Evolutionary conservation across 169 alveolate species (phyloP).

Genomic region (Cryptosporidium muris): DNA sequence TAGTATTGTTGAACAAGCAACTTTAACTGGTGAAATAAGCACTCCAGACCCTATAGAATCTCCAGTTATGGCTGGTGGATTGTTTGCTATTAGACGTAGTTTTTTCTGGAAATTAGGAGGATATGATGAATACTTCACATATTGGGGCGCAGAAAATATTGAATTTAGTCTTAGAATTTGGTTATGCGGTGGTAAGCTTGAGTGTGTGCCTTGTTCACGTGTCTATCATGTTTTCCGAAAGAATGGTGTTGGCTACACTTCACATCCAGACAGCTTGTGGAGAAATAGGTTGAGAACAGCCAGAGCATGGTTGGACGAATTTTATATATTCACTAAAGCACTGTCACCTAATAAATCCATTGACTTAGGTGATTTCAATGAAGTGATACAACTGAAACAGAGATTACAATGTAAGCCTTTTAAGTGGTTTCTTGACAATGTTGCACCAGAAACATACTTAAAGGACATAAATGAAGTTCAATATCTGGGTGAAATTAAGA

Average conservation of each 20-base stretch:
- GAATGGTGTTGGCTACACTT: constrained; percentile 74
- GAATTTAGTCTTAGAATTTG: constrained; percentile 72
- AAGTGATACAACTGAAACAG: constrained; percentile 70
- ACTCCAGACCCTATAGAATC: constrained; percentile 71
- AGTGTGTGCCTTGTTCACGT: constrained; percentile 72
- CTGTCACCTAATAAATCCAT: constrained; percentile 47
- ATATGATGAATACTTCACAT: constrained; percentile 74
- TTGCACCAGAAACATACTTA: constrained; percentile 63
- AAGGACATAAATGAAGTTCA: constrained; percentile 29
- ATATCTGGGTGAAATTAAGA: constrained; percentile 58
- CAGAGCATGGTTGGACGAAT: constrained; percentile 74
- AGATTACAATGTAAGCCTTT: constrained; percentile 73
- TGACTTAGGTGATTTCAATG: constrained; percentile 38
- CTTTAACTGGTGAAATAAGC: constrained; percentile 61
- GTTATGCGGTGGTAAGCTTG: constrained; percentile 76
- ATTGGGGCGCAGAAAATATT: constrained; percentile 76
- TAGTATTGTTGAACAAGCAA: constrained; percentile 71
- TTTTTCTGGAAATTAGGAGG: constrained; percentile 74
- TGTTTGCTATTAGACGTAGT: constrained; percentile 73
- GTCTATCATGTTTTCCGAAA: constrained; percentile 74
- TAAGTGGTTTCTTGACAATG: constrained; percentile 72
- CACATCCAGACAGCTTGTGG: constrained; percentile 73
- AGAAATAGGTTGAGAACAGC: constrained; percentile 75
- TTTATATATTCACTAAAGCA: constrained; percentile 70
- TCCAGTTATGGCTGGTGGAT: constrained; percentile 78